These are phyloP conservation scores for Boletus sp. DNA, from an alignment of 768 basidiomycete genomes.

Conservation along the genomic window DNA sequence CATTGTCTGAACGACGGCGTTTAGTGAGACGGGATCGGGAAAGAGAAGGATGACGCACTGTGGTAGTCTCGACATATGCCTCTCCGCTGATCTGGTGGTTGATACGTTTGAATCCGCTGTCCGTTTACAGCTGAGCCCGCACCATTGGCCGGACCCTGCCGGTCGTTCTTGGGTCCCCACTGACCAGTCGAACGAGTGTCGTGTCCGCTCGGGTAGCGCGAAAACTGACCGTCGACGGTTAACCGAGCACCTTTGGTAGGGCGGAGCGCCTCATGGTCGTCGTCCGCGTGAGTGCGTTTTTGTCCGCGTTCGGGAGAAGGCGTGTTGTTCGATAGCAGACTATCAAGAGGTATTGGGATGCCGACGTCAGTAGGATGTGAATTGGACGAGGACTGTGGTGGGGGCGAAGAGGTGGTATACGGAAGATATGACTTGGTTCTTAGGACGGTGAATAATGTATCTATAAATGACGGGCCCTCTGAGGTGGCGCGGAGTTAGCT, in stretches of 20 bases:
- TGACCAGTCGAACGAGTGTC: conserved; percentile 40
- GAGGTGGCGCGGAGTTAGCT: conserved; percentile 19
- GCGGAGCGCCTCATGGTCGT: conserved; percentile 56
- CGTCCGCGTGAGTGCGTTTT: conserved; percentile 65
- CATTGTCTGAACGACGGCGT: conserved; percentile 59
- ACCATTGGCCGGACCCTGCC: conserved; percentile 26
- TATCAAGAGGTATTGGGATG: conserved; percentile 79
- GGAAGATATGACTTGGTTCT: conserved; percentile 85
- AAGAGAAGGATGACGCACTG: conserved; percentile 53
- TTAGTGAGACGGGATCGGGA: conserved; percentile 7
- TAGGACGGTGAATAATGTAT: conserved; percentile 81
- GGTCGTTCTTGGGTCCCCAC: conserved; percentile 40
- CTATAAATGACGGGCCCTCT: conserved; percentile 77
- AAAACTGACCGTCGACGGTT: conserved; percentile 61
- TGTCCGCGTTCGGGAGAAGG: conserved; percentile 52
- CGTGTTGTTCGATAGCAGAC: conserved; percentile 47
- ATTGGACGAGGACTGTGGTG: conserved; percentile 36
- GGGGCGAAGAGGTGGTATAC: conserved; percentile 50
- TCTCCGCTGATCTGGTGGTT: conserved; percentile 68
- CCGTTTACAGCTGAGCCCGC: conserved; percentile 34
- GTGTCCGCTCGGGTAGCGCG: conserved; percentile 53
- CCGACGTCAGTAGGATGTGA: conserved; percentile 50
- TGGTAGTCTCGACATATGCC: conserved; percentile 91
- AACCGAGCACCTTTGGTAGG: conserved; percentile 74
- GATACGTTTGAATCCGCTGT: conserved; percentile 58